Conservation (phyloP, 257 asterid species). For the Forsythia viridissima region DNA sequence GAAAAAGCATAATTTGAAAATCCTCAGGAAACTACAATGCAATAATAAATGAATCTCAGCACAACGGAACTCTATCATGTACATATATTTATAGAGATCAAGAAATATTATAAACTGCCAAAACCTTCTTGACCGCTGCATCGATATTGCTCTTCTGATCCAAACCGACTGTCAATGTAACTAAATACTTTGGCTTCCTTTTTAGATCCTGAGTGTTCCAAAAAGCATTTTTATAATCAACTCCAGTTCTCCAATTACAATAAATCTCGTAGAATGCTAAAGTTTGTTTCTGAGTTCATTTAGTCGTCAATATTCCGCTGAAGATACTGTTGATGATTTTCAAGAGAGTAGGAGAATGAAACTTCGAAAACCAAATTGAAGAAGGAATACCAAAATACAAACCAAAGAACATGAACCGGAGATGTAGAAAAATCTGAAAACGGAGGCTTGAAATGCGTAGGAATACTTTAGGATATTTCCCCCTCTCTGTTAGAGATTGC, state of each 20-base stretch:
- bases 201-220: constrained; percentile 38
- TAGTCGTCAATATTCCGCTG: background rate
- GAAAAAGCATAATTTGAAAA: constrained; percentile 73
- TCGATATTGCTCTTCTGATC: constrained; percentile 56
- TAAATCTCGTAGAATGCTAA: background rate
- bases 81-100: background rate
- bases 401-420: too few species aligned
- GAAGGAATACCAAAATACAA: background rate
- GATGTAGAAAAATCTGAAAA: too few species aligned
- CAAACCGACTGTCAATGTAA: constrained; percentile 72
- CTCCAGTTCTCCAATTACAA: too few species aligned
- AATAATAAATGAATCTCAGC: background rate
- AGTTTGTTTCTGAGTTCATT: background rate
- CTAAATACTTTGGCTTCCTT: constrained; percentile 55
- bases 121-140: constrained; percentile 66
- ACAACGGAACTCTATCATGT: background rate
- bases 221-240: background rate
- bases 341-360: background rate
- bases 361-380: background rate
- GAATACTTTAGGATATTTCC: too few species aligned
- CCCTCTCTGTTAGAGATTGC: too few species aligned
- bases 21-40: constrained; percentile 63
- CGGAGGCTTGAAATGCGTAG: too few species aligned
- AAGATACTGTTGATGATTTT: background rate
- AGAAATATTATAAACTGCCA: background rate